Conservation (phyloP, 2,329 filamentous ascomycete species). For the Pseudocercospora fijiensis region DNA sequence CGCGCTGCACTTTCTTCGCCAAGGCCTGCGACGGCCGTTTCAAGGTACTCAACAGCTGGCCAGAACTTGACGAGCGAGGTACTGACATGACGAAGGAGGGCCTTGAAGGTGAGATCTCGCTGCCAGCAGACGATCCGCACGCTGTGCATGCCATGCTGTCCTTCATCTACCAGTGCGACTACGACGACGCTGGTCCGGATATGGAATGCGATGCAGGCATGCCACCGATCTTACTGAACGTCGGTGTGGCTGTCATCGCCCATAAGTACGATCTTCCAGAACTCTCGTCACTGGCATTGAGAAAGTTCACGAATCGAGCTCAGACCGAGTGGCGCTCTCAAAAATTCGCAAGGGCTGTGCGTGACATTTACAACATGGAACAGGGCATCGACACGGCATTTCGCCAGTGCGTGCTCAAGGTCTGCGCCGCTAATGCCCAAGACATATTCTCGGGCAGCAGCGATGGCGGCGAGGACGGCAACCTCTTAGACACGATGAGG, state of each 20-base stretch:
- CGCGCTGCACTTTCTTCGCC: conserved; percentile 29
- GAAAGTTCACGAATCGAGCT: conserved; percentile 6
- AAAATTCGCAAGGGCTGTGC: too few species aligned
- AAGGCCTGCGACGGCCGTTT: conserved; percentile 25
- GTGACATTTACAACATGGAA: too few species aligned
- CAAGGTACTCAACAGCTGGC: conserved; percentile 11
- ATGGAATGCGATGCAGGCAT: neutral
- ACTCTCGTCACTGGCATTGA: conserved; percentile 6
- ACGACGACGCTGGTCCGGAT: neutral
- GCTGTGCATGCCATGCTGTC: conserved; percentile 22
- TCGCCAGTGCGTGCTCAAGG: too few species aligned
- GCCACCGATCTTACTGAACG: neutral
- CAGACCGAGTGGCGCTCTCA: too few species aligned
- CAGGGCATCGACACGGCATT: too few species aligned
- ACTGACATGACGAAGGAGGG: conserved; percentile 1
- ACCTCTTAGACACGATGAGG: too few species aligned
- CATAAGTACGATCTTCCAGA: conserved; percentile 12
- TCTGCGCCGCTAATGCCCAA: too few species aligned
- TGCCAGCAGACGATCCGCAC: conserved; percentile 6
- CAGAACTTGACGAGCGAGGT: neutral
- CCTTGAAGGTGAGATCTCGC: neutral
- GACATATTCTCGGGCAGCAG: too few species aligned
- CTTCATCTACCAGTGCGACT: conserved; percentile 16
- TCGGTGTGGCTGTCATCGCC: conserved; percentile 5
- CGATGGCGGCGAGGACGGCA: too few species aligned